Base-by-base conservation (phyloP, 257 asterid genomes). In the Haberlea rhodopensis region DNA sequence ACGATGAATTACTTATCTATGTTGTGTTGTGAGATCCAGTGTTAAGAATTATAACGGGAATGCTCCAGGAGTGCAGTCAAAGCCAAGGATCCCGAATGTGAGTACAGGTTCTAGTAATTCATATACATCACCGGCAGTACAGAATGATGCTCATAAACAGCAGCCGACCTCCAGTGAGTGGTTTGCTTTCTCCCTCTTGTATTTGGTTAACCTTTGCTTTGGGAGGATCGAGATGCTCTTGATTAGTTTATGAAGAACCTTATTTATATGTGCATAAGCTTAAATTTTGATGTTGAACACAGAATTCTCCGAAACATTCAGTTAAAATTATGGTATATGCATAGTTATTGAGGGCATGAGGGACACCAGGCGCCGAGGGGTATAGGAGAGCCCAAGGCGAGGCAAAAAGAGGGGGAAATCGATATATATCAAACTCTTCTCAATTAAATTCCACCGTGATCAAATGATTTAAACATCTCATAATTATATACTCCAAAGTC, bases 121-220 rank as follows among this genome's bases (percentile, higher is more conserved):
- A 29, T 49, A 80, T 49, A 80, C 72, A 10, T 57, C 69, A 5
- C 78, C 55, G 55, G 71, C 62, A 57, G 78, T 75, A 21, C 88
- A 77, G 81, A 87, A 89, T 75, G 94, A 86, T 18, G 78, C 85
- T 55, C 84, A 75, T 71, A 83, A 72, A 28, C 78, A 71, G 58
- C 82, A 60, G 72, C 75, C 63, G 15, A 32, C 62, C 58, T 58
- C 56, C 8, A 65, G 85, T 80, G 75, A 3, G 76, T 54, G 16
- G 4, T 68, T 46, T 32, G 19, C 31, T 40, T 18, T 56, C 10
- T 57, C 0, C 37, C 1, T 60, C 7, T 46, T 72, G 34, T 65
- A 43, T 57, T 25, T 48, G 54, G 19, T 51, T 29, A 48, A 15
- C 10, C n/a, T 9, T 46, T 37, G 51, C 24, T 3, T 49, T n/a